phyloP scores from a whole-genome alignment of 1,284 basidiomycete species.

The Takashimella tepidaria region DNA sequence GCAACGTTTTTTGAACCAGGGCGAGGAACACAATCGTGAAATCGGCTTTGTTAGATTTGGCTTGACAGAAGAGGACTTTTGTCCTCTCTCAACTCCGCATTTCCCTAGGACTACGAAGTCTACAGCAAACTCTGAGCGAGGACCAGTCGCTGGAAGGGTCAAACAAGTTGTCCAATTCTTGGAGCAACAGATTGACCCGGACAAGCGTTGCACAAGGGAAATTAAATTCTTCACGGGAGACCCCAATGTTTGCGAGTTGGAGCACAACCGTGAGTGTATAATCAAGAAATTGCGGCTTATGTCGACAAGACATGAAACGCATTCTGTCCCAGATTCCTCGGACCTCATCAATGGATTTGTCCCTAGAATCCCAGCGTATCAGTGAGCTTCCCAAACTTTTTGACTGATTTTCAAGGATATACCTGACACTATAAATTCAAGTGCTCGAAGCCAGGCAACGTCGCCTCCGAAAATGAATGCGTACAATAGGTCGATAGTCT shows the following conservation, averaged over 20 bases:
- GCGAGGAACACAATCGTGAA: too few relatives aligned
- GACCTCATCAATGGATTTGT: slow-evolving; percentile 14
- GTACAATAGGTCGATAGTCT: too few relatives aligned
- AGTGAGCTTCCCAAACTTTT: slow-evolving; percentile 4
- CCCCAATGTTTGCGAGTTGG: too few relatives aligned
- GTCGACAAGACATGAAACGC: neutral
- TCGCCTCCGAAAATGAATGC: slow-evolving; percentile 5
- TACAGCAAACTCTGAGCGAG: too few relatives aligned
- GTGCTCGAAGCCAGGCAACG: slow-evolving; percentile 13
- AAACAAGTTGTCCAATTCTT: neutral
- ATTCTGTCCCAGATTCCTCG: slow-evolving; percentile 5
- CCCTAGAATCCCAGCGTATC: slow-evolving; percentile 14
- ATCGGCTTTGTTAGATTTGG: too few relatives aligned
- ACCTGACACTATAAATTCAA: neutral
- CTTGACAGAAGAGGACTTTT: too few relatives aligned
- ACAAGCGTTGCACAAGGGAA: neutral
- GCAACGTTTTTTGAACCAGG: too few relatives aligned
- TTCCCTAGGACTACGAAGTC: too few relatives aligned
- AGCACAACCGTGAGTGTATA: too few relatives aligned
- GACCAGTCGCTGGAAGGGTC: neutral
- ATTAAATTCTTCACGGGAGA: neutral
- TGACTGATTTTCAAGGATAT: too few relatives aligned
- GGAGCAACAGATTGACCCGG: neutral
- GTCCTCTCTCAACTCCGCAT: too few relatives aligned
- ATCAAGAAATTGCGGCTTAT: too few relatives aligned